Percentiles rank a stretch among this genome's conserved stretches.
phyloP scores from a whole-genome alignment of 257 asterid genomes.

The Salvia miltiorrhiza region DNA sequence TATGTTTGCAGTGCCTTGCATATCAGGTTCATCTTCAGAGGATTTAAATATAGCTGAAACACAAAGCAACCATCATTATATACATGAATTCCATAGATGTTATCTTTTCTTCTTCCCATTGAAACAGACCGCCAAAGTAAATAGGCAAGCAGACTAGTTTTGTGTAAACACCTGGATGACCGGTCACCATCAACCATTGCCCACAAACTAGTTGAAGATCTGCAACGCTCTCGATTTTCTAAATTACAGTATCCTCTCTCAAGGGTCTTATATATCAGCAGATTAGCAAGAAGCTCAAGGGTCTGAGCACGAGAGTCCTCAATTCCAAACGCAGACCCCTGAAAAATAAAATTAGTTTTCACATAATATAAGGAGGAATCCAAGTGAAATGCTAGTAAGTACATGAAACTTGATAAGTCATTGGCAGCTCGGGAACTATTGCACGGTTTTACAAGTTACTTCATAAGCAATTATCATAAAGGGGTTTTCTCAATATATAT shows the following conservation, averaged over 20 bases:
- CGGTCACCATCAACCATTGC: slow-evolving; percentile 11
- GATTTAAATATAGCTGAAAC: neutral
- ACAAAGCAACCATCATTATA: slow-evolving; percentile 7
- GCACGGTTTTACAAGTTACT: neutral
- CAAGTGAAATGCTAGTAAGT: neutral
- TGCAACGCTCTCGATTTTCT: neutral
- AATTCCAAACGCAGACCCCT: slow-evolving; percentile 10
- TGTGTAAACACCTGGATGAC: slow-evolving; percentile 3
- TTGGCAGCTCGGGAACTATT: neutral
- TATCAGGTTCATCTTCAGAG: slow-evolving; percentile 9
- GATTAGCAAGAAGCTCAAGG: slow-evolving; percentile 10
- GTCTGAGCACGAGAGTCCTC: slow-evolving; percentile 15
- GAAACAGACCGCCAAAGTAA: slow-evolving; percentile 6
- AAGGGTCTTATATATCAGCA: neutral
- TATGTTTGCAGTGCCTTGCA: neutral
- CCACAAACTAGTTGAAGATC: neutral
- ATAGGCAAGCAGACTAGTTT: neutral
- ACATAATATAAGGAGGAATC: neutral
- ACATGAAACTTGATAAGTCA: neutral
- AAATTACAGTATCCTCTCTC: neutral
- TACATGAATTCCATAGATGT: slow-evolving; percentile 6
- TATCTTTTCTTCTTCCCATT: neutral
- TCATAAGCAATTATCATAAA: neutral
- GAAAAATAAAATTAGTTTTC: neutral
- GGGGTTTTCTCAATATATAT: too few species aligned